phyloP scores from a whole-genome alignment of 2,329 filamentous ascomycete species.

The Arthrinium puccinioides region DNA sequence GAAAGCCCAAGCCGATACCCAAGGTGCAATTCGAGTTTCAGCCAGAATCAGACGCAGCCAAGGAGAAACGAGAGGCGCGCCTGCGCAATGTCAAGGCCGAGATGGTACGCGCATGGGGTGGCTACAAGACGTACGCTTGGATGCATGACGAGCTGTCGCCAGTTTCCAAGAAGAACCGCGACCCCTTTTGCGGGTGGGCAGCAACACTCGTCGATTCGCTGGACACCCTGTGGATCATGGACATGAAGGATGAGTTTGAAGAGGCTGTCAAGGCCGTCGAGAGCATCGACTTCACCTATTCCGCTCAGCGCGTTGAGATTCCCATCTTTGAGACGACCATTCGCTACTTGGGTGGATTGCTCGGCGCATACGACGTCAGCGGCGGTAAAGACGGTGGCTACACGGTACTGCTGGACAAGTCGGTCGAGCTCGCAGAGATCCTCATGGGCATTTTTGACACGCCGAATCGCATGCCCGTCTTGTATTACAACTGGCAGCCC shows the following conservation, averaged over 20 bases:
- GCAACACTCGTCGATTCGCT: constrained; percentile 61
- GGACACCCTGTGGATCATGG: constrained; percentile 71
- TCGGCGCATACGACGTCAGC: constrained; percentile 83
- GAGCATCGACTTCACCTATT: constrained; percentile 76
- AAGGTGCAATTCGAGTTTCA: constrained; percentile 68
- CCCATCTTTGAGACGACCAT: constrained; percentile 93
- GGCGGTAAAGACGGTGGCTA: constrained; percentile 51
- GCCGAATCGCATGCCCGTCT: constrained; percentile 83
- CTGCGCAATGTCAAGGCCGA: constrained; percentile 63
- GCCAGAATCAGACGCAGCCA: constrained; percentile 53
- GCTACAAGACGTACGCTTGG: constrained; percentile 75
- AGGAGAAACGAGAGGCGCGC: constrained; percentile 56
- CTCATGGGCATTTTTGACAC: constrained; percentile 73
- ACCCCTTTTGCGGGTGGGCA: constrained; percentile 80
- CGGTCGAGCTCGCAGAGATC: constrained; percentile 64
- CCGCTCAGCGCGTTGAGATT: constrained; percentile 54
- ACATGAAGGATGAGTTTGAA: constrained; percentile 57
- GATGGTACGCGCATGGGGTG: constrained; percentile 72
- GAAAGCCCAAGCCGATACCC: constrained; percentile 61
- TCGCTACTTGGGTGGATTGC: constrained; percentile 78
- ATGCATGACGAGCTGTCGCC: constrained; percentile 81
- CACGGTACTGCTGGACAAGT: constrained; percentile 59
- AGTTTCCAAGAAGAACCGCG: constrained; percentile 56
- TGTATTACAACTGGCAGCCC: constrained; percentile 74
- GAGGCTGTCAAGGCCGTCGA: constrained; percentile 49